Conservation (phyloP, 2,329 filamentous ascomycete genomes). For the Dendryphion nanum region DNA sequence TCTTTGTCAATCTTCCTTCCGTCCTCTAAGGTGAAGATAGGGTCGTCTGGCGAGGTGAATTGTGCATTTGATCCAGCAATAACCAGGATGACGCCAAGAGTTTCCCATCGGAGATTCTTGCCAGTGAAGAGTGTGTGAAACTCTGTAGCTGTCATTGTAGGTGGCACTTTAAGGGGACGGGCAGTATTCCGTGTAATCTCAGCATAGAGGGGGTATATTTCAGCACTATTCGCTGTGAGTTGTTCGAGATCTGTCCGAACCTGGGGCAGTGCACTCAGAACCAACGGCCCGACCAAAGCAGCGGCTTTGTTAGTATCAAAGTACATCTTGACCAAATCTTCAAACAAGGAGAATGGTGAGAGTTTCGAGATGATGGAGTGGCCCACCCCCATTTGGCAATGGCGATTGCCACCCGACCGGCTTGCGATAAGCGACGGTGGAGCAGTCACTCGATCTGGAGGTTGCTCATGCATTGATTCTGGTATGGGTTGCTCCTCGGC, state of each 20-base stretch:
- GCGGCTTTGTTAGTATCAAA: slow-evolving; percentile 26
- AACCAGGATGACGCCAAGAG: slow-evolving; percentile 26
- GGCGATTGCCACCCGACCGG: slow-evolving; percentile 20
- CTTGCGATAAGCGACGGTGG: slow-evolving; percentile 17
- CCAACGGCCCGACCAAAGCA: slow-evolving; percentile 25
- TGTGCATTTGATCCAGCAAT: slow-evolving; percentile 30
- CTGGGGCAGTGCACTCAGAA: slow-evolving; percentile 31
- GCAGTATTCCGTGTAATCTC: slow-evolving; percentile 34
- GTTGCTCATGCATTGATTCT: slow-evolving; percentile 29
- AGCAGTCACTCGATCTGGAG: slow-evolving; percentile 20
- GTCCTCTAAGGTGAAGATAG: slow-evolving; percentile 30
- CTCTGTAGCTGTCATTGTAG: slow-evolving; percentile 28
- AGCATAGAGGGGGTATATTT: slow-evolving; percentile 20
- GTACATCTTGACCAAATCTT: slow-evolving; percentile 25
- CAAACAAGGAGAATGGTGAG: slow-evolving; percentile 27
- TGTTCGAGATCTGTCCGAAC: slow-evolving; percentile 28
- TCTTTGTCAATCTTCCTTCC: slow-evolving; percentile 30
- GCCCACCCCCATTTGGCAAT: slow-evolving; percentile 29
- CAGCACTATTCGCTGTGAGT: slow-evolving; percentile 15
- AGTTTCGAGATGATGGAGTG: slow-evolving; percentile 28
- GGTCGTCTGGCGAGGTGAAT: slow-evolving; percentile 28
- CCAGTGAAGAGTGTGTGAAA: slow-evolving; percentile 36
- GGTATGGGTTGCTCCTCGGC: slow-evolving; percentile 29
- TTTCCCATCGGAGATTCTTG: slow-evolving; percentile 35
- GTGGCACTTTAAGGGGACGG: slow-evolving; percentile 29